These are phyloP conservation scores for Thielaviopsis populi DNA, from an alignment of 2,329 filamentous ascomycete genomes.

Conservation along the genomic window DNA sequence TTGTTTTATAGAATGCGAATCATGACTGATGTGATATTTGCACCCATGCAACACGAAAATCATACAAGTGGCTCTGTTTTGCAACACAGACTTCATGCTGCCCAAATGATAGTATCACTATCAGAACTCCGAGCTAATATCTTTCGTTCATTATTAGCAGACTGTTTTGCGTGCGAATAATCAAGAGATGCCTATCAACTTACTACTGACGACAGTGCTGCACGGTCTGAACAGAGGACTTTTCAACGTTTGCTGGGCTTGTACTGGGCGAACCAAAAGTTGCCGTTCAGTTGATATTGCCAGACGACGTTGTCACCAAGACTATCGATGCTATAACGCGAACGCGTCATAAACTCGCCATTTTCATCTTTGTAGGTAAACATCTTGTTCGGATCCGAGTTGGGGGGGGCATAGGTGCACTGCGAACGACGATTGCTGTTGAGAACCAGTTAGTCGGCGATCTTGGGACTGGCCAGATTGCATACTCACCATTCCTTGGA, in stretches of 20 bases:
- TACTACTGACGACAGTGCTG: background rate
- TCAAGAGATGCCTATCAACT: background rate
- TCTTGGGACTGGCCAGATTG: background rate
- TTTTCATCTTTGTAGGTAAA: slow-evolving; percentile 48
- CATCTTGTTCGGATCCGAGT: slow-evolving; percentile 43
- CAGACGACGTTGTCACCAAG: slow-evolving; percentile 30
- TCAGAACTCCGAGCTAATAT: no score
- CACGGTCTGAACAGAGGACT: background rate
- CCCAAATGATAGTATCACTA: background rate
- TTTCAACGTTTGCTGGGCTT: background rate
- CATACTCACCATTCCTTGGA: background rate
- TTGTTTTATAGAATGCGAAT: background rate
- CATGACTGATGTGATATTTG: background rate
- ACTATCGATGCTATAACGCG: slow-evolving; percentile 44
- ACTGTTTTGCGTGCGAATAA: no score
- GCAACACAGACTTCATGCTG: background rate
- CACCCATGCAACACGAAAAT: background rate
- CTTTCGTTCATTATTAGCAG: no score
- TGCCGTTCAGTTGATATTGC: background rate
- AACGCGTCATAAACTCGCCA: slow-evolving; percentile 43
- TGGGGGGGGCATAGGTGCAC: slow-evolving; percentile 29
- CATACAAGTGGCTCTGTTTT: background rate
- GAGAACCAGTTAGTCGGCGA: background rate
- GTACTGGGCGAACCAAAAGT: background rate
- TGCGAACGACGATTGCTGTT: background rate